Evolutionary conservation across 2,329 filamentous ascomycete genomes (phyloP), one percentile per base, ranked within the genome.

Genomic region (Colletotrichum simmondsii): DNA sequence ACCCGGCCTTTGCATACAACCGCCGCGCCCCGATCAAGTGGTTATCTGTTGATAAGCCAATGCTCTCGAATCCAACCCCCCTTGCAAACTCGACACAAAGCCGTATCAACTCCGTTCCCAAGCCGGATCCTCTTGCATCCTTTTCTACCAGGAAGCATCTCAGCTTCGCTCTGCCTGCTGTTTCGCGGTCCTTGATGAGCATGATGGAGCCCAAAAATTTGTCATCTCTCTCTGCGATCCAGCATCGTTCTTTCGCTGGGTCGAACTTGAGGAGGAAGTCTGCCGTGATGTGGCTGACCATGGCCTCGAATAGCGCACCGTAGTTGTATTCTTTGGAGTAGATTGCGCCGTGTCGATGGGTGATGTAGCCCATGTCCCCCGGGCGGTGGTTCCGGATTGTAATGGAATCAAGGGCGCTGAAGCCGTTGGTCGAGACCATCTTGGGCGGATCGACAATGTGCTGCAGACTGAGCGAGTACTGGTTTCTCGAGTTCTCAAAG

Each of bases 241-340:
- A 80, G 69, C 76, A 77, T 2, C 75, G 76, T n/a, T 80, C 78
- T n/a, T 14, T 32, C 10, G 49, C 46, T 2, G 76, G 72, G 28
- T 79, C 73, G 65, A 75, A 75, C 16, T 76, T 76, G 14, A 74
- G 68, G 37, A 79, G 54, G 58, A 80, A 80, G 24, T 78, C 77
- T 10, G 77, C 76, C 6, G 74, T 71, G 8, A 78, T 78, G 16
- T 71, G 72, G 14, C 74, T 74, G 4, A 78, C 70, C 12, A 75
- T 57, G 4, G 76, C 75, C 35, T 80, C 78, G 42, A 78, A 78
- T 1, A 32, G 42, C 0, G 30, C 5, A n/a, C 75, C 74, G 49
- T 73, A 78, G 19, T 70, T 74, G 46, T 70, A 74, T 3, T 77
- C 75, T 11, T 76, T 37, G 12, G 62, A 35, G 64, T 79, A 80